phyloP scores from a whole-genome alignment of 352 stramenopile species.

The Globisporangium recalcitrans region DNA sequence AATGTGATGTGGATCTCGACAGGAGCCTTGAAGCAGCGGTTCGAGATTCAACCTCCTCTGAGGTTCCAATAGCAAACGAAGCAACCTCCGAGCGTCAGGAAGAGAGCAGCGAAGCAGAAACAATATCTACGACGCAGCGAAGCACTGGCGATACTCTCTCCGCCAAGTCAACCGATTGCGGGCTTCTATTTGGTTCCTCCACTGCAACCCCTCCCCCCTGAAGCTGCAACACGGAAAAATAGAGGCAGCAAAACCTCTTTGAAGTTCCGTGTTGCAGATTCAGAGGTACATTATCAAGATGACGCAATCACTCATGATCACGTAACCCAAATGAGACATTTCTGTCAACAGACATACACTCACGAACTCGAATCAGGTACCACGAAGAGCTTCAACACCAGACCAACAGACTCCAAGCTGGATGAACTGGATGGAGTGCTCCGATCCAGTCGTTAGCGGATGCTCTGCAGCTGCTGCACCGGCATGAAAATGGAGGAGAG shows the following conservation, averaged over 20 bases:
- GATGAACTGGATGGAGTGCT: not conserved
- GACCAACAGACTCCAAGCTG: not conserved
- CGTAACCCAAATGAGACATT: too few relatives aligned
- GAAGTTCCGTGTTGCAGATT: not conserved
- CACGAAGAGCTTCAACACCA: not conserved
- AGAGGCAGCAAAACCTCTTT: too few relatives aligned
- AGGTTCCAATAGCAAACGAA: too few relatives aligned
- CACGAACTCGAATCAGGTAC: not conserved
- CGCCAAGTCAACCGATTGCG: too few relatives aligned
- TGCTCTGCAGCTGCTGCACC: not conserved
- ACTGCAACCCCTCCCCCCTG: not conserved
- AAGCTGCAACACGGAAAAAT: not conserved
- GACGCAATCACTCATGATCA: not conserved
- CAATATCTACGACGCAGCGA: too few relatives aligned
- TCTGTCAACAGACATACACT: not conserved
- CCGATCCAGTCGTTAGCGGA: not conserved
- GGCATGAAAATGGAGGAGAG: not conserved
- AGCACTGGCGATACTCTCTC: too few relatives aligned
- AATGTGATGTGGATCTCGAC: too few relatives aligned
- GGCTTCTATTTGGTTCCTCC: not conserved
- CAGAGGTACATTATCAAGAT: not conserved
- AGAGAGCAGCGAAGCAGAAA: too few relatives aligned
- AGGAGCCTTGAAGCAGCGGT: too few relatives aligned
- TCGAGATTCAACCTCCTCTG: too few relatives aligned
- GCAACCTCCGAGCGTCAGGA: too few relatives aligned